Base-by-base conservation (phyloP, 2,329 filamentous ascomycete species). In the Colletotrichum orbiculare region DNA sequence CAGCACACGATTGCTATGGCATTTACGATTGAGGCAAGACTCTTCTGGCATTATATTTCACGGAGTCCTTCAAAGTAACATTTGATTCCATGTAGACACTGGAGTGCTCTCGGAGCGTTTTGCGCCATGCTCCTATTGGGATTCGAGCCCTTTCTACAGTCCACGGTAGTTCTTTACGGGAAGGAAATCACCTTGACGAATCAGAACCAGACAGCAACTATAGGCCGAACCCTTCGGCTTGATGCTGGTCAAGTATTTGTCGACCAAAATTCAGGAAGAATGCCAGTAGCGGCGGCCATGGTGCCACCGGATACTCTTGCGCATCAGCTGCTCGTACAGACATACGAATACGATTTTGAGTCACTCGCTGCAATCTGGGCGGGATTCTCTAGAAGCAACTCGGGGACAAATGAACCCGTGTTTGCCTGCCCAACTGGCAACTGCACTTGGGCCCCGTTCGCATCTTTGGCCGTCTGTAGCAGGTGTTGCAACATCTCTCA, bases 71-170 rank as follows among this genome's bases (percentile, higher is more conserved):
- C 25, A 37, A 25, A 3, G 2, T 38, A 2, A 43, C n/a, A 25
- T 4, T 11, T 25, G 25, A 39, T 11, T 5, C 34, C 9, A 33
- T 13, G 3, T 10, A 48, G 55, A 12, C 43, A 58, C 9, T 58
- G 47, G 56, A 25, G 8, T 17, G 41, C 33, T 6, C 34, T 59
- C 4, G 56, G 56, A 1, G 56, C 56, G 4, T n/a, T 59, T 2
- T 43, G 2, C 6, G 33, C 47, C 2, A 42, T 53, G 8, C 9
- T 59, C 2, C 25, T 59, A 8, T 3, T 59, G 3, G 56, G 47
- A 2, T 59, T 59, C 4, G 56, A 59, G 10, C 56, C 56, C 5
- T 53, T 53, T 13, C 13, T 59, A 4, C 56, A 59, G 17, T 46
- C 56, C 9, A 33, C 53, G 2, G 33, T 59, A 4, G 53, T 42